Evolutionary conservation across 805 yeast genomes (phyloP), one percentile per base, ranked within the genome.

Genomic region (Barnettozyma salicaria): DNA sequence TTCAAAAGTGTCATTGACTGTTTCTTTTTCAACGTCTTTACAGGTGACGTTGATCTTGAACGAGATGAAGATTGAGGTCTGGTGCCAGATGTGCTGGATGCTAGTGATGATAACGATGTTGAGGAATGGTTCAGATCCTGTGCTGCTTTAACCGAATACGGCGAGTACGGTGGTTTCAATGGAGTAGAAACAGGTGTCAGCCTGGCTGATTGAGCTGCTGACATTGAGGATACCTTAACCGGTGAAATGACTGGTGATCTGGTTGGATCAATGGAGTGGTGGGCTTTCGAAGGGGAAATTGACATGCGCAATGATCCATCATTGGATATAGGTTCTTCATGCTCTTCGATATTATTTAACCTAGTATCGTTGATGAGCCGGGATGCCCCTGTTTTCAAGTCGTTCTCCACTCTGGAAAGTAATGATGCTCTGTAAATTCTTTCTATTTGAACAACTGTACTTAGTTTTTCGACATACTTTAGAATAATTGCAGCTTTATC

Each of bases 381-480:
- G 9, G 20, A 8, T 19, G 30, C 8, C 11, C 10, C 8, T 10
- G 27, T n/a, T 7, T 32, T 25, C n/a, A 18, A 19, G 8, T 24
- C 36, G 3, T 21, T 24, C 21, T 53, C 52, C n/a, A 53, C 17
- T 19, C 39, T 55, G 2, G 44, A 31, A 7, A 50, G 30, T 5
- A 54, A 13, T 12, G 54, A 54, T 3, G 77, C 79, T 47, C 70
- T 72, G 55, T 70, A 79, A 9, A 81, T 71, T 33, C 89, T 59
- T 9, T 73, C 74, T n/a, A 78, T 73, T 56, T 81, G 89, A 12
- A 80, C 74, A 39, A 72, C 67, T 36, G 75, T 69, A 12, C 84
- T 83, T 32, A 80, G 48, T 31, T 60, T 67, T 16, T 59, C 61
- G 21, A 80, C 59, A 50, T 75, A 81, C 8, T 54, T 55, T 19